phyloP scores from a whole-genome alignment of 2,329 filamentous ascomycete genomes.

The Exophiala calicioides region DNA sequence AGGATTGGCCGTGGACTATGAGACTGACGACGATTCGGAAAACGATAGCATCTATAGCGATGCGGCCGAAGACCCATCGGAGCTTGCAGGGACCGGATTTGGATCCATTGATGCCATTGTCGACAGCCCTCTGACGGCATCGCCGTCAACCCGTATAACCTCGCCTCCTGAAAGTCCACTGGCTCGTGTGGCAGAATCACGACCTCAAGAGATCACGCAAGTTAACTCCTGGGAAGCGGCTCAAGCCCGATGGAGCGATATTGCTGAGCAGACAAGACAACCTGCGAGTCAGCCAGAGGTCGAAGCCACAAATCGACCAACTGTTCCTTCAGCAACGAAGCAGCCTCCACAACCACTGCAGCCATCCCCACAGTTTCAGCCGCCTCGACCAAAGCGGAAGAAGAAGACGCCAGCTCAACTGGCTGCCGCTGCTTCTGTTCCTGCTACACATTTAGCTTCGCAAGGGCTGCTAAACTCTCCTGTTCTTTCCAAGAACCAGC shows the following conservation, averaged over 20 bases:
- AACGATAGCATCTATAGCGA: slow-evolving; percentile 50
- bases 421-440: slow-evolving; percentile 21
- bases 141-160: slow-evolving; percentile 5
- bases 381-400: slow-evolving; percentile 16
- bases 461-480: slow-evolving; percentile 9
- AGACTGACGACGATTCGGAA: slow-evolving; percentile 26
- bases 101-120: slow-evolving; percentile 54
- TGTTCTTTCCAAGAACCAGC: slow-evolving; percentile 12
- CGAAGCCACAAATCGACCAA: neutral
- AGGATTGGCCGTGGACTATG: slow-evolving; percentile 3
- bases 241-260: slow-evolving; percentile 35
- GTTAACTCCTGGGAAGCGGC: slow-evolving; percentile 32
- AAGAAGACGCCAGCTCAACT: slow-evolving; percentile 24
- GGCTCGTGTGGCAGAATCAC: slow-evolving; percentile 2
- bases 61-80: slow-evolving; percentile 36
- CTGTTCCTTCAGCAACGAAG: neutral
- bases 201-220: neutral
- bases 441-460: slow-evolving; percentile 8
- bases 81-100: slow-evolving; percentile 45
- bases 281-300: slow-evolving; percentile 6
- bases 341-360: neutral
- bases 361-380: neutral
- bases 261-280: slow-evolving; percentile 23
- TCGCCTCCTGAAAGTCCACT: slow-evolving; percentile 29
- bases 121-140: slow-evolving; percentile 35